Evolutionary conservation across 2,329 filamentous ascomycete species (phyloP).

Genomic region (Curvularia spicifera): DNA sequence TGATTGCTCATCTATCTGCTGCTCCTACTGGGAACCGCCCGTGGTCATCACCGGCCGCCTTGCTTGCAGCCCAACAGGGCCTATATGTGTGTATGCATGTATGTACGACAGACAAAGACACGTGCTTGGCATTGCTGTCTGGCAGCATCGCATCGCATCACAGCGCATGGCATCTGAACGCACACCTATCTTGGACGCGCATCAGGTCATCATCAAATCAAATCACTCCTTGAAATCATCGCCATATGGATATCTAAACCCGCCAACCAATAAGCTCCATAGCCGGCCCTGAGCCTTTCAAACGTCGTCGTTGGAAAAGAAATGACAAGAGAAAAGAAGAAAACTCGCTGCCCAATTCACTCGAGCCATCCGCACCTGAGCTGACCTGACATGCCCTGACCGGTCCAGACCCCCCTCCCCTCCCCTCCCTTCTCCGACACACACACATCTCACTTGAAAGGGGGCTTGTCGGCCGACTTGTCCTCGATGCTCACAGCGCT

Average conservation of each 20-base stretch:
- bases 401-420: neutral
- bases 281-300: neutral
- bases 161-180: neutral
- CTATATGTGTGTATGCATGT: too few species aligned
- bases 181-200: neutral
- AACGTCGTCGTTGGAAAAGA: conserved; percentile 1
- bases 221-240: conserved; percentile 14
- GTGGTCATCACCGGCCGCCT: neutral
- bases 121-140: too few species aligned
- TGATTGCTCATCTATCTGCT: conserved; percentile 22
- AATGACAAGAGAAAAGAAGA: conserved; percentile 14
- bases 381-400: neutral
- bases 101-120: too few species aligned
- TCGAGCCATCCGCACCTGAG: neutral
- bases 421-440: neutral
- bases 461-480: conserved; percentile 37
- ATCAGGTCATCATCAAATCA: conserved; percentile 2
- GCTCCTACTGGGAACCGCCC: neutral
- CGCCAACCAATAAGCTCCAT: conserved; percentile 18
- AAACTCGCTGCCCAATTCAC: neutral
- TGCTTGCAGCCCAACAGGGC: neutral
- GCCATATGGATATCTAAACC: conserved; percentile 37
- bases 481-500: conserved; percentile 51
- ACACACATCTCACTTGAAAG: conserved; percentile 33
- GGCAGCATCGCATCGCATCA: too few species aligned